Evolutionary conservation across 2,329 filamentous ascomycete species (phyloP).

Genomic region (Aspergillus intermedius): DNA sequence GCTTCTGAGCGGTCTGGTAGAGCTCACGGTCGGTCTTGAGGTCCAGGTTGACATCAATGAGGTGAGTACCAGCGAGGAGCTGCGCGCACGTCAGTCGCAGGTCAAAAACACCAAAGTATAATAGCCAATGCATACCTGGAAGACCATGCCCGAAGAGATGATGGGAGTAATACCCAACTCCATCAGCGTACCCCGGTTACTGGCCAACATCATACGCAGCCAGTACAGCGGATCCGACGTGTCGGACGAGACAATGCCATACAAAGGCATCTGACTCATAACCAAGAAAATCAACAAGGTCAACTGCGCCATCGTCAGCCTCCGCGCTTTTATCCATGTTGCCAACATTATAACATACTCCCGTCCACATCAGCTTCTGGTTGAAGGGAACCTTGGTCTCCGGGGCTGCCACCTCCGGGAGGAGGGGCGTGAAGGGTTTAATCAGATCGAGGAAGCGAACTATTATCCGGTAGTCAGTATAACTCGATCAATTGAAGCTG

Average conservation of each 20-base stretch:
- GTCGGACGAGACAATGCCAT: conserved; percentile 98
- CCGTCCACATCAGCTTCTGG: conserved; percentile 95
- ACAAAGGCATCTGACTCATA: conserved; percentile 99
- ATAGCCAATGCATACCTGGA: conserved; percentile 57
- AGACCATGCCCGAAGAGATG: conserved; percentile 99
- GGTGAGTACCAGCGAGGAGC: conserved; percentile 97
- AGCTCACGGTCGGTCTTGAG: conserved; percentile 99
- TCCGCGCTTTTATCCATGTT: conserved; percentile 5
- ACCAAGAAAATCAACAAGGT: conserved; percentile 98
- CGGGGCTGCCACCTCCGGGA: conserved; percentile 96
- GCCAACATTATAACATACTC: conserved; percentile 40
- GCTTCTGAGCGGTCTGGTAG: conserved; percentile 99
- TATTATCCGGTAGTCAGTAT: conserved; percentile 37
- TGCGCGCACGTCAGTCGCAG: conserved; percentile 19
- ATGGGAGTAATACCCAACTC: conserved; percentile 96
- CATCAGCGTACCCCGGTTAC: conserved; percentile 95
- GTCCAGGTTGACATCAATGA: conserved; percentile 99
- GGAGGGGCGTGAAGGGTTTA: conserved; percentile 98
- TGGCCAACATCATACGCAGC: conserved; percentile 99
- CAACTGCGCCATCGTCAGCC: conserved; percentile 43
- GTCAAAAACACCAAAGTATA: neutral
- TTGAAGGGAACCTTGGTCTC: conserved; percentile 99
- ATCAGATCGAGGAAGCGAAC: conserved; percentile 99
- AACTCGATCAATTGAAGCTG: conserved; percentile 18
- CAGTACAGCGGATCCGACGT: conserved; percentile 99